Evolutionary conservation across 2,329 filamentous ascomycete genomes (phyloP).

Genomic region (Colletotrichum falcatum): DNA sequence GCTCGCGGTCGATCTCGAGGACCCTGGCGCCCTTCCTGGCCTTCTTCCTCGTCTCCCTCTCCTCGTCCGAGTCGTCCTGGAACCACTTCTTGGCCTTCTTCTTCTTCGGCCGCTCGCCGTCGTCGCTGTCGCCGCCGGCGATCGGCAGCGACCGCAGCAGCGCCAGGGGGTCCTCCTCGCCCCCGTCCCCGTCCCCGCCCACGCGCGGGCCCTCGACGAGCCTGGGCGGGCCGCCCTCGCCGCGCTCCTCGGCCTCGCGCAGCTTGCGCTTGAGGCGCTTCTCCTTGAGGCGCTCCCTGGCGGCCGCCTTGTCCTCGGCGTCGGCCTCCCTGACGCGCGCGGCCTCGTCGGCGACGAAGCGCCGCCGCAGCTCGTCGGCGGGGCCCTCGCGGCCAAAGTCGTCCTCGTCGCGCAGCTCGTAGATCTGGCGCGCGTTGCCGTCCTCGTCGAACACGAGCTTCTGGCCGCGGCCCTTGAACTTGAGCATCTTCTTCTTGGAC

Average conservation of each 20-base stretch:
- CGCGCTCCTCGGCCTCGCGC: slow-evolving; percentile 67
- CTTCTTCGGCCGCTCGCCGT: slow-evolving; percentile 51
- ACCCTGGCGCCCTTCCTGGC: slow-evolving; percentile 65
- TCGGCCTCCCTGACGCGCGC: slow-evolving; percentile 80
- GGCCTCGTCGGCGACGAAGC: slow-evolving; percentile 82
- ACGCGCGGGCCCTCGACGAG: slow-evolving; percentile 34
- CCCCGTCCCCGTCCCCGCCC: slow-evolving; percentile 48
- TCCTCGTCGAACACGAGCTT: slow-evolving; percentile 95
- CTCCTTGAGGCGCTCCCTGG: slow-evolving; percentile 82
- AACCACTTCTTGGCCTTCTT: slow-evolving; percentile 86
- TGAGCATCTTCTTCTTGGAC: slow-evolving; percentile 93
- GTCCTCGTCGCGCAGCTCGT: slow-evolving; percentile 88
- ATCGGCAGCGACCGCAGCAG: slow-evolving; percentile 69
- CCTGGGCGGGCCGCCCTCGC: slow-evolving; percentile 43
- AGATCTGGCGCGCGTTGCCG: slow-evolving; percentile 84
- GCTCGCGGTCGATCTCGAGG: slow-evolving; percentile 74
- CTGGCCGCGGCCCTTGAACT: slow-evolving; percentile 86
- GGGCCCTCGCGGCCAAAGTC: slow-evolving; percentile 81
- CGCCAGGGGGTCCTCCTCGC: slow-evolving; percentile 66
- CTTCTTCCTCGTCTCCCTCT: slow-evolving; percentile 52
- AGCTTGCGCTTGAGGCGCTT: slow-evolving; percentile 81
- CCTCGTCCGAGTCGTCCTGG: slow-evolving; percentile 69
- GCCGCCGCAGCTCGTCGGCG: slow-evolving; percentile 79
- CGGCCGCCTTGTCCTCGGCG: slow-evolving; percentile 83
- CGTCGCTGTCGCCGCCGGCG: slow-evolving; percentile 51